Conservation (phyloP, 441 rosid genomes). For the Populus tomentosa region DNA sequence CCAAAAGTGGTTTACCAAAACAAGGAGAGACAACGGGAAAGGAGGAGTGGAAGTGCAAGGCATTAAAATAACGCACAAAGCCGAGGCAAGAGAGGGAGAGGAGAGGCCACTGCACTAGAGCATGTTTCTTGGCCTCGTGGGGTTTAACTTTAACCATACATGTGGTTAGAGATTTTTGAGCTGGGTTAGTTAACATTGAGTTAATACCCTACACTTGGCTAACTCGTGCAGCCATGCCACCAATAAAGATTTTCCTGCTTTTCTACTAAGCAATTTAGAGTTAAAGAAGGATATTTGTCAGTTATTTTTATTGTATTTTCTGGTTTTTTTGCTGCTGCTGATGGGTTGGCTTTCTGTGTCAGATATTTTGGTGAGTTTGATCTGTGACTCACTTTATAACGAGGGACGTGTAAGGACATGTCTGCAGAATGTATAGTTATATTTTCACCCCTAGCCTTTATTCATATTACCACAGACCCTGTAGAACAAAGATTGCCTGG, state of each 20-base stretch:
- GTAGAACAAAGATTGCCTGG: not conserved
- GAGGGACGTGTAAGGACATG: conserved; percentile 8
- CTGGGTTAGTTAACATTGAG: conserved; percentile 36
- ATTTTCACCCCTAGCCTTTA: not conserved
- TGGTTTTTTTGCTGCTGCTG: not conserved
- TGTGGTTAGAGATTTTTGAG: conserved; percentile 15
- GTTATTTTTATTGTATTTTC: not conserved
- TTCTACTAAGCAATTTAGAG: not conserved
- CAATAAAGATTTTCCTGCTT: conserved; percentile 32
- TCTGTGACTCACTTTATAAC: not conserved
- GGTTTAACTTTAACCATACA: not conserved
- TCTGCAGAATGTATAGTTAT: not conserved
- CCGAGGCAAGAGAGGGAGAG: not conserved
- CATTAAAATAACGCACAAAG: not conserved
- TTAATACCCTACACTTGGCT: conserved; percentile 55
- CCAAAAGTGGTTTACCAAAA: conserved; percentile 52
- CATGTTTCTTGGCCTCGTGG: not conserved
- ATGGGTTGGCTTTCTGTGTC: not conserved
- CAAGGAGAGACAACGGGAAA: conserved; percentile 20
- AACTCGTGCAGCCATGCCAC: conserved; percentile 54
- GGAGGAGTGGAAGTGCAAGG: not conserved
- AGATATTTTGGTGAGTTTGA: not conserved
- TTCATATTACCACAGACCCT: not conserved
- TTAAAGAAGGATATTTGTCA: too few species aligned
- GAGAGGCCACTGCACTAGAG: not conserved